Base-by-base conservation (phyloP, 208 protist species). In the Acanthamoeba castellanii region DNA sequence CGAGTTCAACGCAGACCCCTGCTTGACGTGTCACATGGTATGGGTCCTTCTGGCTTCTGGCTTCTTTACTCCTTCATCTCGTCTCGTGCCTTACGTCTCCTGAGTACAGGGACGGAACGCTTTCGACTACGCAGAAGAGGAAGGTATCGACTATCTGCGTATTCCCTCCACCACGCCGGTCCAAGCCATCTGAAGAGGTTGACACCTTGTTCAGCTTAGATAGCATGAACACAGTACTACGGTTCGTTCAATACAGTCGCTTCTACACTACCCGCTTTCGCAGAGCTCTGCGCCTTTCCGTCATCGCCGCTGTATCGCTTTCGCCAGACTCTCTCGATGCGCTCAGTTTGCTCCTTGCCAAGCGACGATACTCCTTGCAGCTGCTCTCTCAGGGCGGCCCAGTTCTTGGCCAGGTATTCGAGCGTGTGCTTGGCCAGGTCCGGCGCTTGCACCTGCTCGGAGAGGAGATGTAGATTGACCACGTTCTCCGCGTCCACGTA, bases 341-440 rank as follows among this genome's bases (percentile, higher is more conserved):
- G 81, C 27, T 88, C 81, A 1, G 32, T 64, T n/a, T 88, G 81
- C 11, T 88, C 50, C 25, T 64, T 22, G 25, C n/a, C 13, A 9
- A 88, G 81, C 27, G 18, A 27, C 9, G 74, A 0, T 1, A 34
- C 32, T 27, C 18, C 50, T 0, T 57, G 50, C 9, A 55, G 25
- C 2, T 16, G 16, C 18, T 14, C 72, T 25, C 72, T 0, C 52
- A 92, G 59, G 8, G 30, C 6, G 14, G 55, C 6, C 61, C 55
- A 92, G 42, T 92, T 70, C 87, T 74, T 68, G 61, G 64, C 87
- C 61, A 92, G 34, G 45, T 92, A 92, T 59, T 74, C 87, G 87
- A 92, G n/a, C 25, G 87, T 92, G 87, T 55, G 66, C 55, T 74
- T 74, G 55, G 61, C 61, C 64, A 92, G 25, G 27, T 92, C 87